phyloP scores from a whole-genome alignment of 352 stramenopile genomes.

The Albugo laibachii region DNA sequence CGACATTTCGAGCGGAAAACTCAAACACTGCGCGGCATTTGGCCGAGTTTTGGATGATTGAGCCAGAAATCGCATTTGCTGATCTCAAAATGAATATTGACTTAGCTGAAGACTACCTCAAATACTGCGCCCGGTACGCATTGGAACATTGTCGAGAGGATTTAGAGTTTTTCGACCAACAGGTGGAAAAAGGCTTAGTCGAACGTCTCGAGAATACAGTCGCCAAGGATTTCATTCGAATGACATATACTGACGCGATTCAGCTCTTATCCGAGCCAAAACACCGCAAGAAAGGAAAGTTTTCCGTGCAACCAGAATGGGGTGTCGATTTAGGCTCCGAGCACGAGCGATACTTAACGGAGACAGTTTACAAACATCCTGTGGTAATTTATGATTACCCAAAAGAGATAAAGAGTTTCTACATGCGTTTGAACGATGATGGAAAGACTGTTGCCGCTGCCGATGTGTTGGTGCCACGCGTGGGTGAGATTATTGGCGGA shows the following conservation, averaged over 20 bases:
- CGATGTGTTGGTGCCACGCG: slow-evolving; percentile 92
- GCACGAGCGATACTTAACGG: slow-evolving; percentile 92
- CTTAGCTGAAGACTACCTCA: slow-evolving; percentile 92
- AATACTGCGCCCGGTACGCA: slow-evolving; percentile 87
- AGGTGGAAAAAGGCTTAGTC: slow-evolving; percentile 77
- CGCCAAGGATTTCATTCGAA: slow-evolving; percentile 34
- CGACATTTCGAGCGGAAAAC: slow-evolving; percentile 98
- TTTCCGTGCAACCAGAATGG: slow-evolving; percentile 80
- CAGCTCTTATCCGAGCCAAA: slow-evolving; percentile 71
- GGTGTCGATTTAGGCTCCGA: slow-evolving; percentile 94
- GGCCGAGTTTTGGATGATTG: slow-evolving; percentile 98
- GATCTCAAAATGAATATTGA: slow-evolving; percentile 87
- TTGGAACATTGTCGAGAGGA: slow-evolving; percentile 85
- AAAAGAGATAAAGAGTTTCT: slow-evolving; percentile 98
- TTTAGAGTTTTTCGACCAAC: slow-evolving; percentile 89
- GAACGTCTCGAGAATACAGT: slow-evolving; percentile 31
- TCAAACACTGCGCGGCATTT: slow-evolving; percentile 95
- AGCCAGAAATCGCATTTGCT: slow-evolving; percentile 84
- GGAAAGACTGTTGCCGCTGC: slow-evolving; percentile 93
- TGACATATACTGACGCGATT: slow-evolving; percentile 93
- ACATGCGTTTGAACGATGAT: slow-evolving; percentile 98
- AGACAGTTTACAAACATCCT: slow-evolving; percentile 71
- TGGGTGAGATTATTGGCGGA: slow-evolving; percentile 95
- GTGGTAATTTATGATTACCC: slow-evolving; percentile 99
- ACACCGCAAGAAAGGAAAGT: slow-evolving; percentile 73